phyloP scores from a whole-genome alignment of 2,329 filamentous ascomycete species.

The Phyllosticta citriasiana region DNA sequence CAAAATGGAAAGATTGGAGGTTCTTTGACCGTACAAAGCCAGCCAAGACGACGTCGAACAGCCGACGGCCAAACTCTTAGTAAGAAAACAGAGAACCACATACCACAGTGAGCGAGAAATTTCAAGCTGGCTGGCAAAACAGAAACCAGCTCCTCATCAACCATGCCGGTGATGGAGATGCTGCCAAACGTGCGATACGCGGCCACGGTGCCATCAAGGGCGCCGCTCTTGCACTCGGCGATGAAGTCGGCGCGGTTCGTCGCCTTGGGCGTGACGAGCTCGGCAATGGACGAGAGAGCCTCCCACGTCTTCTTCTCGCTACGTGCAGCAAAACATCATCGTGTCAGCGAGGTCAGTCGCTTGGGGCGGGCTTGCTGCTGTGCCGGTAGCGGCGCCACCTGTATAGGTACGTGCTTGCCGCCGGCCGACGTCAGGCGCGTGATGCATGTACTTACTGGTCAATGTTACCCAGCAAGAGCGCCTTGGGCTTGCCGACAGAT shows the following conservation, averaged over 20 bases:
- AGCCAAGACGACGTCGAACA: not conserved
- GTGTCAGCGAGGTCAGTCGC: not conserved
- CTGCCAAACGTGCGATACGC: conserved; percentile 64
- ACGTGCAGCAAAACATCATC: conserved; percentile 5
- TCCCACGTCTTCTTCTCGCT: conserved; percentile 59
- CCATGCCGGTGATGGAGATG: conserved; percentile 51
- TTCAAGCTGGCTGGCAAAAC: conserved; percentile 30
- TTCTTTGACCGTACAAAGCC: not conserved
- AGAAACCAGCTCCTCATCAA: conserved; percentile 61
- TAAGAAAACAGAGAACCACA: conserved; percentile 14
- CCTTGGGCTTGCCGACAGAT: conserved; percentile 40
- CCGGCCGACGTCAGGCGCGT: not conserved
- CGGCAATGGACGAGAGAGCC: conserved; percentile 50
- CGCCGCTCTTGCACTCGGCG: conserved; percentile 53
- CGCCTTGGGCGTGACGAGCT: conserved; percentile 53
- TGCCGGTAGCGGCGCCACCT: not conserved
- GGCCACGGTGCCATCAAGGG: conserved; percentile 54
- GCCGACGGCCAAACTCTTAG: not conserved
- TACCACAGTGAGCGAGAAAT: conserved; percentile 37
- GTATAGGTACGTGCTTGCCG: not conserved
- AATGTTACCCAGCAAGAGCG: conserved; percentile 54
- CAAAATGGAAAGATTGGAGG: not conserved
- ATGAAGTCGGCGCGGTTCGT: conserved; percentile 58
- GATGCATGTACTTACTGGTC: conserved; percentile 44
- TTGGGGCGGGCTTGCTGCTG: not conserved